Conservation (phyloP, 2,329 filamentous ascomycete species). For the Alternaria sp. region DNA sequence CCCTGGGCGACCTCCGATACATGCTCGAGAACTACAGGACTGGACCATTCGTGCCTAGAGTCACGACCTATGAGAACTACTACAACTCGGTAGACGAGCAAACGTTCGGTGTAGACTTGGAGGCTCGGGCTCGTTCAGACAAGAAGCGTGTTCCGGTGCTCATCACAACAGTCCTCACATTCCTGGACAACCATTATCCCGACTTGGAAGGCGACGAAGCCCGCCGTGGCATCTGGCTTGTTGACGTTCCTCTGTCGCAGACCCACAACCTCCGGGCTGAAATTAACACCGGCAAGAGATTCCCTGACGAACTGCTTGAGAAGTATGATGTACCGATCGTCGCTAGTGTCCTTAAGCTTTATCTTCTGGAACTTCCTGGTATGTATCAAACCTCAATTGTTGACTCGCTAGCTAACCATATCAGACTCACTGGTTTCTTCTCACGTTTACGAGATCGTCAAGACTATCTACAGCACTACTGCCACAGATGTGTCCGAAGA, state of each 20-base stretch:
- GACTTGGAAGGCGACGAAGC: conserved; percentile 97
- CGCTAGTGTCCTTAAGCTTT: conserved; percentile 90
- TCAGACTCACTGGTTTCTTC: conserved; percentile 96
- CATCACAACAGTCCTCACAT: conserved; percentile 91
- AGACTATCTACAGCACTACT: conserved; percentile 91
- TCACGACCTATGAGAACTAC: conserved; percentile 97
- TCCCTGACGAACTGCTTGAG: conserved; percentile 78
- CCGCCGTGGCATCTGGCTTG: conserved; percentile 89
- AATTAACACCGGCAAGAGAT: conserved; percentile 86
- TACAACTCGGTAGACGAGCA: conserved; percentile 97
- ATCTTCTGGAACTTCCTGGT: conserved; percentile 94
- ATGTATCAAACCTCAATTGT: conserved; percentile 46
- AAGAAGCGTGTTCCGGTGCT: conserved; percentile 94
- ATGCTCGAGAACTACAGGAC: conserved; percentile 97
- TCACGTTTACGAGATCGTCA: conserved; percentile 98
- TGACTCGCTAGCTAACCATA: conserved; percentile 28
- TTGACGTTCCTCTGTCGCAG: conserved; percentile 85
- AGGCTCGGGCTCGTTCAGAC: conserved; percentile 90
- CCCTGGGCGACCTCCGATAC: conserved; percentile 87
- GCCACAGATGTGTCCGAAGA: conserved; percentile 73
- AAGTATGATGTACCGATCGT: conserved; percentile 95
- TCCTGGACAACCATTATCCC: conserved; percentile 95
- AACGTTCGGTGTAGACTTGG: conserved; percentile 97
- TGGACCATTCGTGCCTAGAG: conserved; percentile 88
- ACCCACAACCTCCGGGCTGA: conserved; percentile 84